Percentiles rank a stretch among this genome's conserved stretches.
These are phyloP conservation scores for Verruconis gallopava DNA, from an alignment of 2,329 filamentous ascomycete genomes.

Conservation along the genomic window DNA sequence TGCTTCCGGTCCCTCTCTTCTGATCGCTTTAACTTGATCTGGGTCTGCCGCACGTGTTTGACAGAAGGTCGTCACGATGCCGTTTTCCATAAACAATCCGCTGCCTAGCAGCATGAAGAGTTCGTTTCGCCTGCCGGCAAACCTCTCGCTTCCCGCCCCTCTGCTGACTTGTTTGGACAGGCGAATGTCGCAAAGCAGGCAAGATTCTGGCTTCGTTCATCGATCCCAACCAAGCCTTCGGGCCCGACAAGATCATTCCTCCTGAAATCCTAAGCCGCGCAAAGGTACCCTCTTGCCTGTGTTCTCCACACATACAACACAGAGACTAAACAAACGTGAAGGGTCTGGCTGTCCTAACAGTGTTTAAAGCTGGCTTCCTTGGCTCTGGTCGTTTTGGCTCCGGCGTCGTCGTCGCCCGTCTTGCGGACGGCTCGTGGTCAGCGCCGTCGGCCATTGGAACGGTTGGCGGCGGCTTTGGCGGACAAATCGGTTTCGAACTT, in stretches of 20 bases:
- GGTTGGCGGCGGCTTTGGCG: conserved; percentile 69
- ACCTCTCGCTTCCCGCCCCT: conserved; percentile 9
- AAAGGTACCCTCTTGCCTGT: conserved; percentile 48
- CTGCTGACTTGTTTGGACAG: conserved; percentile 34
- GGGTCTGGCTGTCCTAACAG: conserved; percentile 74
- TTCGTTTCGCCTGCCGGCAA: conserved; percentile 21
- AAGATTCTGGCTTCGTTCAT: conserved; percentile 93
- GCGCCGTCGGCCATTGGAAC: conserved; percentile 72
- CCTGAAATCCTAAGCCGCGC: conserved; percentile 79
- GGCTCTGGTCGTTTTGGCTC: conserved; percentile 72
- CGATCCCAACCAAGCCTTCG: conserved; percentile 84
- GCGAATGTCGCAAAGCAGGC: conserved; percentile 93
- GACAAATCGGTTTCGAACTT: conserved; percentile 76
- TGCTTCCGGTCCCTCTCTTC: too few species aligned
- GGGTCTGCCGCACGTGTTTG: too few species aligned
- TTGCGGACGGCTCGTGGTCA: conserved; percentile 67
- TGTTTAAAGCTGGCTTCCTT: conserved; percentile 78
- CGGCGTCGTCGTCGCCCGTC: conserved; percentile 67
- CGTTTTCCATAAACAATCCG: conserved; percentile 39
- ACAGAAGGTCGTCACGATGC: conserved; percentile 22
- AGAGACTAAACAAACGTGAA: conserved; percentile 16
- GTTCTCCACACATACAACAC: neutral
- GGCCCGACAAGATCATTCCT: conserved; percentile 94
- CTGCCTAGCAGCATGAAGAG: conserved; percentile 40
- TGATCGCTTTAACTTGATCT: too few species aligned